Conservation (phyloP, 2,329 filamentous ascomycete species). For the Pestalotiopsis sp. region DNA sequence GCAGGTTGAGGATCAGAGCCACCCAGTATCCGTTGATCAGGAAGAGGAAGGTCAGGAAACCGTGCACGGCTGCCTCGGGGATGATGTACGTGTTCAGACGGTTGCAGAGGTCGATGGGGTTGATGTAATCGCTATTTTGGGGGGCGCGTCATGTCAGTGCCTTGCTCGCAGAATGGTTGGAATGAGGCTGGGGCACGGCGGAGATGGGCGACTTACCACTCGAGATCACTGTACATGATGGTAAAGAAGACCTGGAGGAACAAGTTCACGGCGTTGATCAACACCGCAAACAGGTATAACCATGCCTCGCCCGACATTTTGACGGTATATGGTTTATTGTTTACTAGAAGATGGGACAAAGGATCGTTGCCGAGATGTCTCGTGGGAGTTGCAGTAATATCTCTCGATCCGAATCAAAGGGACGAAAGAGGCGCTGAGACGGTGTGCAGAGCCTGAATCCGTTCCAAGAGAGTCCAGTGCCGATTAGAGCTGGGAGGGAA, state of each 20-base stretch:
- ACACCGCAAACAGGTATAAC: constrained; percentile 95
- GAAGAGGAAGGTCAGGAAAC: constrained; percentile 93
- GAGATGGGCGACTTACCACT: constrained; percentile 73
- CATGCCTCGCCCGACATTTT: constrained; percentile 96
- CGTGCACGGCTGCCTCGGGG: constrained; percentile 96
- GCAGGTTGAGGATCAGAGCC: constrained; percentile 87
- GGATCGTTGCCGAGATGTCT: neutral
- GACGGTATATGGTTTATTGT: constrained; percentile 22
- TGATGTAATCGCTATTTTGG: constrained; percentile 88
- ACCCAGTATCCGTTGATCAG: constrained; percentile 99
- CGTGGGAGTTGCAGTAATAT: neutral
- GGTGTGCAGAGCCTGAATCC: neutral
- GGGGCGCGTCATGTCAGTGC: neutral
- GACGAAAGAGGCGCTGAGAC: neutral
- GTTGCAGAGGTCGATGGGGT: constrained; percentile 99
- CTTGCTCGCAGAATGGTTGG: neutral
- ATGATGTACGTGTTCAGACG: constrained; percentile 99
- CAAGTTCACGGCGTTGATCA: constrained; percentile 99
- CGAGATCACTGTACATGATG: constrained; percentile 99
- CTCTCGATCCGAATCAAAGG: neutral
- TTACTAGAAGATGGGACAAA: neutral
- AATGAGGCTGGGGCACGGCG: constrained; percentile 14
- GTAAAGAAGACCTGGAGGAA: constrained; percentile 99
- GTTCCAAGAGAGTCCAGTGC: neutral
- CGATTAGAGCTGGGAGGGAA: neutral